Percentiles rank a stretch among this genome's conserved stretches.
Evolutionary conservation across 208 protist genomes (phyloP).

Genomic region (Entamoeba moshkovskii): DNA sequence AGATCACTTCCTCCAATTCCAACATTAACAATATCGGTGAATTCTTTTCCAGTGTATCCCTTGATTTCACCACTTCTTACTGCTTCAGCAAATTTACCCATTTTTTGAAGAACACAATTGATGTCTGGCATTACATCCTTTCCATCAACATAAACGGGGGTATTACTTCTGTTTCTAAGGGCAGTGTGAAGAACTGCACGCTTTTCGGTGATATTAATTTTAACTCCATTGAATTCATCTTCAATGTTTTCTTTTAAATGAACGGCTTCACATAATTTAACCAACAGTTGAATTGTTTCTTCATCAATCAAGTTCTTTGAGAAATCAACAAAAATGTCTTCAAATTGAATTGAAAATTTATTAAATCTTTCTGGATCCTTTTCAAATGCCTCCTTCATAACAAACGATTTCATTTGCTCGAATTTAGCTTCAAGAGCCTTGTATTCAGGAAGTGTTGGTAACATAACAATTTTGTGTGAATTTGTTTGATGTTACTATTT

Average conservation of each 20-base stretch:
- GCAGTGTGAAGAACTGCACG: slow-evolving; percentile 76
- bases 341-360: slow-evolving; percentile 12
- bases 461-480: not conserved
- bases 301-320: slow-evolving; percentile 78
- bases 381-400: not conserved
- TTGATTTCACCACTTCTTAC: slow-evolving; percentile 69
- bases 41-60: slow-evolving; percentile 71
- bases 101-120: slow-evolving; percentile 68
- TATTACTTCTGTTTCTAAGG: slow-evolving; percentile 68
- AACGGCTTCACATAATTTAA: slow-evolving; percentile 48
- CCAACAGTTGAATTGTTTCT: slow-evolving; percentile 63
- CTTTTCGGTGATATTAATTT: slow-evolving; percentile 79
- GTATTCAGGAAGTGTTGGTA: not conserved
- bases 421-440: not conserved
- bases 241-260: slow-evolving; percentile 53
- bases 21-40: slow-evolving; percentile 85
- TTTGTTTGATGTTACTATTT: no score
- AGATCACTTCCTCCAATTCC: slow-evolving; percentile 85
- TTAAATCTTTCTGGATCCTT: not conserved
- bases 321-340: slow-evolving; percentile 75
- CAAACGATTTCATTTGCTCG: not conserved
- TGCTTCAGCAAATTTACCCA: slow-evolving; percentile 60
- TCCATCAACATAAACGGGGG: slow-evolving; percentile 62
- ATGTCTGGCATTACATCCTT: slow-evolving; percentile 75
- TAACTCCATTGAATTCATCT: slow-evolving; percentile 65